Evolutionary conservation across 2,329 filamentous ascomycete genomes (phyloP).

Genomic region (Volutella citrinella): DNA sequence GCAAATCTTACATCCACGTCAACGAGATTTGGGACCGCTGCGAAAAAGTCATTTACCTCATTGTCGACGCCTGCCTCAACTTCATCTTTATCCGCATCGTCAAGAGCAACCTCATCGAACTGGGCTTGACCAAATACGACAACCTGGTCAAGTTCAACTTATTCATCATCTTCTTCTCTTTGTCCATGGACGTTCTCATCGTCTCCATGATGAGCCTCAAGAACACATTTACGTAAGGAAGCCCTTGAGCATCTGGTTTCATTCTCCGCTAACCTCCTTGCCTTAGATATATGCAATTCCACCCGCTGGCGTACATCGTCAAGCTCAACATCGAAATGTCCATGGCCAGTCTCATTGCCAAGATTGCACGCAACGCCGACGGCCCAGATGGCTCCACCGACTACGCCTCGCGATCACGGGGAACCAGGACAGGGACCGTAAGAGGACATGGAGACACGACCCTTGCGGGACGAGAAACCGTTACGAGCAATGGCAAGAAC

Average conservation of each 20-base stretch:
- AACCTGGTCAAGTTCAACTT: constrained; percentile 2
- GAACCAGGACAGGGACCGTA: constrained; percentile 1
- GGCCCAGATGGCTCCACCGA: too few species aligned
- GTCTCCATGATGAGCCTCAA: constrained; percentile 24
- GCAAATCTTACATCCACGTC: constrained; percentile 34
- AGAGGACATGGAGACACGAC: constrained; percentile 3
- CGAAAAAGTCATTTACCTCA: constrained; percentile 43
- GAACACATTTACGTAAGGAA: constrained; percentile 25
- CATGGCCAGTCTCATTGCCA: constrained; percentile 50
- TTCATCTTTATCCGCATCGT: constrained; percentile 42
- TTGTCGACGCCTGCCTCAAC: constrained; percentile 43
- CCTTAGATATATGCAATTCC: constrained; percentile 43
- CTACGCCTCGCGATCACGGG: constrained; percentile 5
- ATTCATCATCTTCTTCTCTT: constrained; percentile 2
- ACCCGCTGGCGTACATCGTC: constrained; percentile 50
- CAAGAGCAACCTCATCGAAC: constrained; percentile 38
- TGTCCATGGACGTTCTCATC: constrained; percentile 3
- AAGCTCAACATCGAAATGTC: constrained; percentile 54
- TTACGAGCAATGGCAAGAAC: neutral
- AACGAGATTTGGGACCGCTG: constrained; percentile 46
- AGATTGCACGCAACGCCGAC: constrained; percentile 34
- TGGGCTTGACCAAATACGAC: constrained; percentile 40
- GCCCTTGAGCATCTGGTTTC: too few species aligned
- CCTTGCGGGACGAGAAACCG: neutral
- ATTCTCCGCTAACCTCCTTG: neutral